Conservation (phyloP, 805 yeast genomes). For the Millerago galiae region DNA sequence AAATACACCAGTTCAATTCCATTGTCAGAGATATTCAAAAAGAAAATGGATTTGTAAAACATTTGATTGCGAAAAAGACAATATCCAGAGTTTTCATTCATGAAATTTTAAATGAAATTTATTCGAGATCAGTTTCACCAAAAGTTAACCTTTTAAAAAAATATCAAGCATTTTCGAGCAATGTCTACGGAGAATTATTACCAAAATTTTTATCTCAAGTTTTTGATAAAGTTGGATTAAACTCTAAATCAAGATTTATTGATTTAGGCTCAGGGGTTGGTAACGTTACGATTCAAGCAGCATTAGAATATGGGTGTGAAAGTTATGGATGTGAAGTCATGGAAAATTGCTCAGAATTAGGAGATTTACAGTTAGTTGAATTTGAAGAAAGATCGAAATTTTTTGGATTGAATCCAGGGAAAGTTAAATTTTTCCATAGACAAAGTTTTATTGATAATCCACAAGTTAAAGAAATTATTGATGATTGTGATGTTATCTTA, state of each 20-base stretch:
- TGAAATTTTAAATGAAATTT: conserved; percentile 66
- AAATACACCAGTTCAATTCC: conserved; percentile 39
- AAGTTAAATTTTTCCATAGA: conserved; percentile 49
- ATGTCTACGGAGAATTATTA: conserved; percentile 85
- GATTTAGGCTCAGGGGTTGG: conserved; percentile 96
- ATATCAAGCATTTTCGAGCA: conserved; percentile 83
- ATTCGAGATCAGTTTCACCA: conserved; percentile 75
- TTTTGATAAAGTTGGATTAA: conserved; percentile 51
- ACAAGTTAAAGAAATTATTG: conserved; percentile 46
- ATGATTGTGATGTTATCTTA: conserved; percentile 63
- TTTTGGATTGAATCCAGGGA: conserved; percentile 59
- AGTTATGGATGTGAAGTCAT: conserved; percentile 90
- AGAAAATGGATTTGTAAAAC: conserved; percentile 24
- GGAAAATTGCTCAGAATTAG: conserved; percentile 70
- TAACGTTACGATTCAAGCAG: conserved; percentile 84
- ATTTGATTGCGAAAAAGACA: conserved; percentile 25
- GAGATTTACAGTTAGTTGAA: conserved; percentile 53
- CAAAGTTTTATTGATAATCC: conserved; percentile 69
- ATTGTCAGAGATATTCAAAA: conserved; percentile 31
- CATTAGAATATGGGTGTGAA: conserved; percentile 74
- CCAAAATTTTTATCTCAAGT: conserved; percentile 71
- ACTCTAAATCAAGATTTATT: conserved; percentile 53
- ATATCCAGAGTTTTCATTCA: conserved; percentile 45
- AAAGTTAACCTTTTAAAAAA: conserved; percentile 53
- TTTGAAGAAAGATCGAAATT: conserved; percentile 49